These are phyloP conservation scores for Bacidia gigantensis DNA, from an alignment of 495 filamentous ascomycete genomes.

Conservation along the genomic window DNA sequence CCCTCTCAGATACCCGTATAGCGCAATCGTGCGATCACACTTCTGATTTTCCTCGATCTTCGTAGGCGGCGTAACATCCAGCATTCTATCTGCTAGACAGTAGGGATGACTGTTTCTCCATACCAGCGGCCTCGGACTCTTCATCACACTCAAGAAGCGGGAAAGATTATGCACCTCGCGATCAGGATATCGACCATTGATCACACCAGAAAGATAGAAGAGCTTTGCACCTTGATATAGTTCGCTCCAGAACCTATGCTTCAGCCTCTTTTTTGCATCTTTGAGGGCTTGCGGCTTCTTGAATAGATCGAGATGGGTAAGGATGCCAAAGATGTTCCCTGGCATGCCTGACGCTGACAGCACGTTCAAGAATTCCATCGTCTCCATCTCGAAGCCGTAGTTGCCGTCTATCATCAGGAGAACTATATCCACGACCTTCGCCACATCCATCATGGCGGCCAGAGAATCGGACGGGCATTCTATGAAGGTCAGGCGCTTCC, in stretches of 20 bases:
- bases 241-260: slow-evolving; percentile 92
- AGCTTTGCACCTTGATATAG: slow-evolving; percentile 92
- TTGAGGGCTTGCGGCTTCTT: slow-evolving; percentile 78
- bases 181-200: slow-evolving; percentile 93
- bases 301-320: slow-evolving; percentile 93
- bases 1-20: slow-evolving; percentile 91
- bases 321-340: slow-evolving; percentile 91
- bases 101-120: slow-evolving; percentile 97
- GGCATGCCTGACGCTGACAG: slow-evolving; percentile 86
- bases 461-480: slow-evolving; percentile 91
- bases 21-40: slow-evolving; percentile 75
- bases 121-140: slow-evolving; percentile 88
- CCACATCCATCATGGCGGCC: slow-evolving; percentile 85
- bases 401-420: slow-evolving; percentile 96
- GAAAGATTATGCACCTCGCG: slow-evolving; percentile 91
- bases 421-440: slow-evolving; percentile 94
- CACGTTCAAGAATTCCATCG: slow-evolving; percentile 96
- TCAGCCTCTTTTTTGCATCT: slow-evolving; percentile 86
- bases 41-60: slow-evolving; percentile 74
- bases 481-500: slow-evolving; percentile 81
- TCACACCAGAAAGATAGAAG: slow-evolving; percentile 88
- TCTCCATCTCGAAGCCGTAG: slow-evolving; percentile 99
- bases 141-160: slow-evolving; percentile 94
- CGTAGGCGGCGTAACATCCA: slow-evolving; percentile 87
- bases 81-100: slow-evolving; percentile 78